phyloP scores from a whole-genome alignment of 192 early-diverging fungal genomes.

The Backusella australiensis region DNA sequence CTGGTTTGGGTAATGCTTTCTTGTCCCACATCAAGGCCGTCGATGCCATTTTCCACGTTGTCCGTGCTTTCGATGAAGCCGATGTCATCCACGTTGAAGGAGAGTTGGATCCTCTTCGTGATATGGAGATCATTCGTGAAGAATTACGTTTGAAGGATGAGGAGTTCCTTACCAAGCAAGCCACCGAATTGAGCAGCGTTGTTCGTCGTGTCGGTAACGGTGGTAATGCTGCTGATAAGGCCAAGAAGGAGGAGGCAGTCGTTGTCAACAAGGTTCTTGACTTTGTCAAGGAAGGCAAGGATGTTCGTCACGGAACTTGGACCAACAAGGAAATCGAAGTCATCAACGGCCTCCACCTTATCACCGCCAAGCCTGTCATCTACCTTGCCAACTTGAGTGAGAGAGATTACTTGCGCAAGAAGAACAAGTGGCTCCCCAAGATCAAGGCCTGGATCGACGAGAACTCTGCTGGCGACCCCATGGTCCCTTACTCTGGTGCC shows the following conservation, averaged over 20 bases:
- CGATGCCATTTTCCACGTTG: constrained; percentile 83
- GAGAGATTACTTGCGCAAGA: constrained; percentile 87
- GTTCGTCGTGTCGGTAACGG: constrained; percentile 75
- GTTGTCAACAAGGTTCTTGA: constrained; percentile 73
- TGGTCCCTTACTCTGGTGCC: constrained; percentile 89
- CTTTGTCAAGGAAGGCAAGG: constrained; percentile 72
- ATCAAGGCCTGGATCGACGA: constrained; percentile 94
- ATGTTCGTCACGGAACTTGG: constrained; percentile 90
- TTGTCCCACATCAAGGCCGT: constrained; percentile 88
- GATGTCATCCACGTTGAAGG: constrained; percentile 94
- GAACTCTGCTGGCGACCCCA: constrained; percentile 82
- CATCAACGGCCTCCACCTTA: constrained; percentile 81
- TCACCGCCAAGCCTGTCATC: constrained; percentile 97
- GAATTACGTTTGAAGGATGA: constrained; percentile 94
- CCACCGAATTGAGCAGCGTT: constrained; percentile 65
- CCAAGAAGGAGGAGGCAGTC: constrained; percentile 82
- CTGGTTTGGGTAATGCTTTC: constrained; percentile 91
- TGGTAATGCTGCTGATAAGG: constrained; percentile 80
- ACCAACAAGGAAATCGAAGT: constrained; percentile 85
- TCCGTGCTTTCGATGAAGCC: constrained; percentile 87
- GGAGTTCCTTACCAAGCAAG: constrained; percentile 72
- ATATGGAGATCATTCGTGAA: constrained; percentile 93
- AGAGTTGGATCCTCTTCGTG: constrained; percentile 86
- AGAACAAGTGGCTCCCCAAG: constrained; percentile 79
- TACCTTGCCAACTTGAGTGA: constrained; percentile 92